Percentiles rank a stretch among this genome's conserved stretches.
Conservation (phyloP, 495 filamentous ascomycete genomes). For the Chaetomidium leptoderma region DNA sequence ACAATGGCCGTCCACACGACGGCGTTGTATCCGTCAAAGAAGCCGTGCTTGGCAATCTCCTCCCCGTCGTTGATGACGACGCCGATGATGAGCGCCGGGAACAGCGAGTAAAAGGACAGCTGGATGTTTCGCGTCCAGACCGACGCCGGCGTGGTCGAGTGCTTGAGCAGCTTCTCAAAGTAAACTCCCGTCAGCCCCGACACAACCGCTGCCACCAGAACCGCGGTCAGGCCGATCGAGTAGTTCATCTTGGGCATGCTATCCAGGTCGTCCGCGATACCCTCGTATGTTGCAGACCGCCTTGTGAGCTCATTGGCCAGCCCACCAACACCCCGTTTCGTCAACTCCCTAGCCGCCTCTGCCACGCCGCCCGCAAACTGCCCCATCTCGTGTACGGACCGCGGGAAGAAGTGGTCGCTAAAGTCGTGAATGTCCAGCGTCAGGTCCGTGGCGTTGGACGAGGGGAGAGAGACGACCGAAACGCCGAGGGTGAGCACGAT, state of each 20-base stretch:
- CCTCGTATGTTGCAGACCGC: constrained; percentile 94
- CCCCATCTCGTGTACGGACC: constrained; percentile 62
- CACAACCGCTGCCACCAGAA: constrained; percentile 67
- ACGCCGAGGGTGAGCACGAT: constrained; percentile 78
- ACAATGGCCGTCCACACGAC: constrained; percentile 82
- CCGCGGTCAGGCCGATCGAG: constrained; percentile 70
- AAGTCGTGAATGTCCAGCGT: constrained; percentile 51
- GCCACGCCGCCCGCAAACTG: constrained; percentile 41
- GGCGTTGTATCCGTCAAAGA: constrained; percentile 91
- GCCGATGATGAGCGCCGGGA: constrained; percentile 80
- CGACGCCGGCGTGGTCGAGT: constrained; percentile 62
- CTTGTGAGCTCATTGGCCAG: constrained; percentile 52
- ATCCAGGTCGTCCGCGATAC: constrained; percentile 77
- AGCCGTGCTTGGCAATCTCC: constrained; percentile 74
- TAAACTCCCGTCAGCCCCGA: constrained; percentile 85
- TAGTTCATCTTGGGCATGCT: constrained; percentile 66
- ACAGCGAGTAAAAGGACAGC: constrained; percentile 84
- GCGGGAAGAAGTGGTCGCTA: constrained; percentile 62
- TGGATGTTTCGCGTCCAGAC: constrained; percentile 95
- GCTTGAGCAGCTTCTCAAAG: constrained; percentile 92
- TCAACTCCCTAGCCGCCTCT: constrained; percentile 48
- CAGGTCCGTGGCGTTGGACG: constrained; percentile 43
- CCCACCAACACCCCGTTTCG: constrained; percentile 42
- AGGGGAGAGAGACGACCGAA: constrained; percentile 79
- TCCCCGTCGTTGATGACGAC: constrained; percentile 82